phyloP scores from a whole-genome alignment of 164 flowering plant genomes.

The Chimonanthus salicifolius region DNA sequence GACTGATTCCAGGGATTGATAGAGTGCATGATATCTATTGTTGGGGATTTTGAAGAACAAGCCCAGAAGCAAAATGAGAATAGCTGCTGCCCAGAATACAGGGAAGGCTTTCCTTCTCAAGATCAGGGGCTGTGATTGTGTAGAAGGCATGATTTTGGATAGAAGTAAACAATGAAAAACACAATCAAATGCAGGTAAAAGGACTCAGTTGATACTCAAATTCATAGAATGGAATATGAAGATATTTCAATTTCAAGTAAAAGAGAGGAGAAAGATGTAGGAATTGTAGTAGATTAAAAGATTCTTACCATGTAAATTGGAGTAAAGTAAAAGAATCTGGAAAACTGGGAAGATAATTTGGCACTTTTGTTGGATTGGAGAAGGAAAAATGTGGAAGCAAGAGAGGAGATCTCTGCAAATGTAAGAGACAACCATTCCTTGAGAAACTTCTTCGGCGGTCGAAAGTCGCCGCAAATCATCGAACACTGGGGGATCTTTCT shows the following conservation, averaged over 20 bases:
- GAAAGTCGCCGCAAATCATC: too few species aligned
- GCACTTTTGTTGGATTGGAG: too few species aligned
- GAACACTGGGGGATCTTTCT: too few species aligned
- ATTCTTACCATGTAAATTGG: not conserved
- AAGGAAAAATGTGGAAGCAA: too few species aligned
- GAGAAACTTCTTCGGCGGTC: too few species aligned
- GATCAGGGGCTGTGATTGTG: not conserved
- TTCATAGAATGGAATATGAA: not conserved
- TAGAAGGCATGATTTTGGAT: not conserved
- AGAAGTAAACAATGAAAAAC: not conserved
- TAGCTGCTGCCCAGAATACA: conserved; percentile 14
- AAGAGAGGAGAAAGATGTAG: not conserved
- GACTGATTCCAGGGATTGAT: conserved; percentile 8
- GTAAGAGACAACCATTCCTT: too few species aligned
- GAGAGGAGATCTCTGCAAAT: too few species aligned
- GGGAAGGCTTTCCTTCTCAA: not conserved
- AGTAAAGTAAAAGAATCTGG: too few species aligned
- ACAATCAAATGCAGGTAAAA: not conserved
- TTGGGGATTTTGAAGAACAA: conserved; percentile 14
- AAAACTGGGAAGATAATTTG: too few species aligned
- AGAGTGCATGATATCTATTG: conserved; percentile 5
- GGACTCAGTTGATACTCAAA: not conserved
- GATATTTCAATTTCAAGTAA: not conserved
- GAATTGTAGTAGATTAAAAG: not conserved
- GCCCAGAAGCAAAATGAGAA: conserved; percentile 17